Conservation (phyloP, 371 early-diverging fungal genomes). For the Mortierella sp. region DNA sequence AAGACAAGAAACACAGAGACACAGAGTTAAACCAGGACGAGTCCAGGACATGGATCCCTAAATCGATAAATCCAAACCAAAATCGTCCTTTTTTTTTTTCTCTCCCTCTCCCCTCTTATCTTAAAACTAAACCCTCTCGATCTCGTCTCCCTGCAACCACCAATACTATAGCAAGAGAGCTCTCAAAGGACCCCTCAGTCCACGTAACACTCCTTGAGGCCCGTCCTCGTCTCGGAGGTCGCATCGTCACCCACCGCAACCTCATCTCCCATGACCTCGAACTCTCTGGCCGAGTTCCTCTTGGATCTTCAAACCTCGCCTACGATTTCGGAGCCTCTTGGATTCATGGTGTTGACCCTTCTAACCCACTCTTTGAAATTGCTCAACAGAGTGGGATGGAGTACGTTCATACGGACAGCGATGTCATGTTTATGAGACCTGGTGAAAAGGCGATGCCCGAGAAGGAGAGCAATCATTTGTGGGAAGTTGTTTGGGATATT, state of each 20-base stretch:
- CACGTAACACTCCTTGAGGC: conserved; percentile 52
- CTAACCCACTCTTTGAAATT: conserved; percentile 31
- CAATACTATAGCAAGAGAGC: conserved; percentile 29
- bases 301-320: conserved; percentile 21
- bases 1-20: too few species aligned
- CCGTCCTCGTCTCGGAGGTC: conserved; percentile 43
- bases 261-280: conserved; percentile 20
- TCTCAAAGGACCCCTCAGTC: conserved; percentile 29
- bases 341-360: conserved; percentile 49
- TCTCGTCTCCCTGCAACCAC: not conserved
- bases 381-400: conserved; percentile 26
- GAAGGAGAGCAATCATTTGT: conserved; percentile 37
- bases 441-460: conserved; percentile 1
- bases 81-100: too few species aligned
- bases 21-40: too few species aligned
- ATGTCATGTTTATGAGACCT: conserved; percentile 28
- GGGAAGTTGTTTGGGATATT: conserved; percentile 51
- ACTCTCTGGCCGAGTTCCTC: conserved; percentile 18
- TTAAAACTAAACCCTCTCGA: not conserved
- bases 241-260: conserved; percentile 39
- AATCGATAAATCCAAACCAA: too few species aligned
- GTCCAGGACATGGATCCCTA: too few species aligned
- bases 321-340: conserved; percentile 57
- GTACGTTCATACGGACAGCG: conserved; percentile 41
- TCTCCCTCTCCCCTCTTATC: too few species aligned